Evolutionary conservation across 257 asterid species (phyloP).

Genomic region (Solanum etuberosum): DNA sequence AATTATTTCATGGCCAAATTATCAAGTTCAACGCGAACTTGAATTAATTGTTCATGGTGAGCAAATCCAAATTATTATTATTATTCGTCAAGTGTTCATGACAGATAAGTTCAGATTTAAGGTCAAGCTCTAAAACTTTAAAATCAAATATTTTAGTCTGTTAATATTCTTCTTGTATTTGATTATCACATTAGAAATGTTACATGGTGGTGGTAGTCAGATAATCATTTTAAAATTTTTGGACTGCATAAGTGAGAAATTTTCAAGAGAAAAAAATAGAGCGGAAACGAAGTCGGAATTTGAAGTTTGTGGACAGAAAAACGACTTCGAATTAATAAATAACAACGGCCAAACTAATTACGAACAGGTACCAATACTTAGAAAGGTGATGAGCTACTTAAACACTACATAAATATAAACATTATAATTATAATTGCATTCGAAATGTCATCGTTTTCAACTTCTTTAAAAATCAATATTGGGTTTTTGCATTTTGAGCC

Average conservation of each 20-base stretch:
- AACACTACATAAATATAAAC: too few relatives aligned
- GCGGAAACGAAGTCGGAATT: background rate
- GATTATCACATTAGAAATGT: background rate
- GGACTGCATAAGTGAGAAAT: background rate
- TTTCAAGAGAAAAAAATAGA: background rate
- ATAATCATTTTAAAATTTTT: background rate
- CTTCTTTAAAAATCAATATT: background rate
- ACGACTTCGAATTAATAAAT: too few relatives aligned
- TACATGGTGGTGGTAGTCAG: background rate
- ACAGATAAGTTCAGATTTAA: background rate
- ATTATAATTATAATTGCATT: background rate
- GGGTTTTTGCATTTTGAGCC: background rate
- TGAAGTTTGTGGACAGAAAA: background rate
- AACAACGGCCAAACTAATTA: too few relatives aligned
- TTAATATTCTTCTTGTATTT: background rate
- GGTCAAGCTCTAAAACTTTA: background rate
- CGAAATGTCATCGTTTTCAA: background rate
- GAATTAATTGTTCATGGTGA: background rate
- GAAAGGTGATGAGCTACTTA: background rate
- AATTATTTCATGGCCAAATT: background rate
- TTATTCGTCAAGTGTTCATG: background rate
- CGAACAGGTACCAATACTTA: too few relatives aligned
- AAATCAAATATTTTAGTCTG: background rate
- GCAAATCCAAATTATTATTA: background rate
- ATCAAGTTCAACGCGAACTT: background rate